These are phyloP conservation scores for Trichophyton schoenleinii DNA, from an alignment of 2,329 filamentous ascomycete genomes.

Conservation along the genomic window DNA sequence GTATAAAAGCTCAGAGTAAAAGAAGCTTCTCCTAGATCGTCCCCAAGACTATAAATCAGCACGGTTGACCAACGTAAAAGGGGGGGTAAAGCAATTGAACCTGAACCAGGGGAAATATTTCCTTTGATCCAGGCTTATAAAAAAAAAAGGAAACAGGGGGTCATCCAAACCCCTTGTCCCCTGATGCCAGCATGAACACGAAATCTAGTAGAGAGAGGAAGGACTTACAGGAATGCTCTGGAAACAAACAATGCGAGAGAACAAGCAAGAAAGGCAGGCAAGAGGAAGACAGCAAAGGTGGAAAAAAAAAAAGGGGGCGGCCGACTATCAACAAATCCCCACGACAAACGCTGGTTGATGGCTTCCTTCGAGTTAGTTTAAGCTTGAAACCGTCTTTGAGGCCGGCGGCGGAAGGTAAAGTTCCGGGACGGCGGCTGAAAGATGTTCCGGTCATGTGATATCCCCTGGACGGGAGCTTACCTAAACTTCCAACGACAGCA, in stretches of 20 bases:
- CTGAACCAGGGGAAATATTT: not conserved
- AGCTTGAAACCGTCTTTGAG: not conserved
- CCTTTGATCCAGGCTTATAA: conserved; percentile 1
- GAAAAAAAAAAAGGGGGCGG: not conserved
- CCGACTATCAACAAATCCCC: not conserved
- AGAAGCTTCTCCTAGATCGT: not conserved
- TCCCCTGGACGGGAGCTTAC: not conserved
- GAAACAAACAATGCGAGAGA: not conserved
- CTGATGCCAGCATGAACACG: not conserved
- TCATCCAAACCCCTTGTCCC: not conserved
- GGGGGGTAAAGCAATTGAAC: not conserved
- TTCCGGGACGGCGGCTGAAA: not conserved
- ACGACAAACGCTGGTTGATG: not conserved
- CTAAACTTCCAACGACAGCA: not conserved
- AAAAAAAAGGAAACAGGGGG: not conserved
- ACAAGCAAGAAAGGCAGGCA: not conserved
- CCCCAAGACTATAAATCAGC: not conserved
- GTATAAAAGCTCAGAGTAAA: not conserved
- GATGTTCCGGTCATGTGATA: conserved; percentile 1
- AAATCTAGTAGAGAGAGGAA: not conserved
- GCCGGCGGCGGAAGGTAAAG: not conserved
- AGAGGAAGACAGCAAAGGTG: not conserved
- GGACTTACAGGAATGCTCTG: conserved; percentile 1
- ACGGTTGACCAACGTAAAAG: not conserved
- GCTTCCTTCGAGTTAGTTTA: not conserved